phyloP scores from a whole-genome alignment of 768 basidiomycete genomes.

The Mycena galopus region DNA sequence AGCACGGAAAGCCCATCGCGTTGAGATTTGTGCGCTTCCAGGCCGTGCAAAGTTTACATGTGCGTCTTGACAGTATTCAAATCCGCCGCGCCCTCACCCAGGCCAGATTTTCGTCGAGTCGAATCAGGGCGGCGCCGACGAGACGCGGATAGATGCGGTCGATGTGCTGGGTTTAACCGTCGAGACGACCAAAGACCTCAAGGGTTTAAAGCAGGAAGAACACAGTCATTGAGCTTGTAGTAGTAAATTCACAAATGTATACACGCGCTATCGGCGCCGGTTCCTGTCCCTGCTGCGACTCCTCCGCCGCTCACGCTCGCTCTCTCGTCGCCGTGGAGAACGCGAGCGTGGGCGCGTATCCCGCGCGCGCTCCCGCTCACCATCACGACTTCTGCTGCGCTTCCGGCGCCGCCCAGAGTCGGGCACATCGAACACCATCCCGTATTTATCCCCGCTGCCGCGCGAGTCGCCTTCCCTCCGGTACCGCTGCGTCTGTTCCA shows the following conservation, averaged over 20 bases:
- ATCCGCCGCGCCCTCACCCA: background rate
- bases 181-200: slow-evolving; percentile 55
- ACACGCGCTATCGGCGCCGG: slow-evolving; percentile 30
- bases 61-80: slow-evolving; percentile 40
- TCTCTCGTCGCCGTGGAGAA: slow-evolving; percentile 8
- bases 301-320: slow-evolving; percentile 36
- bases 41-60: slow-evolving; percentile 74
- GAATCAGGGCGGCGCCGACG: slow-evolving; percentile 74
- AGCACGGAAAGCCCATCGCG: slow-evolving; percentile 60
- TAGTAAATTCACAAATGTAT: slow-evolving; percentile 32
- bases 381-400: slow-evolving; percentile 68
- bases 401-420: slow-evolving; percentile 58
- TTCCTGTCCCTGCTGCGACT: slow-evolving; percentile 47
- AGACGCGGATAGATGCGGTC: slow-evolving; percentile 75
- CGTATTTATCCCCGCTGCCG: slow-evolving; percentile 58
- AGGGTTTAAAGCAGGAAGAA: slow-evolving; percentile 47
- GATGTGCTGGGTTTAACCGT: slow-evolving; percentile 73
- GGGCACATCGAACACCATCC: slow-evolving; percentile 89
- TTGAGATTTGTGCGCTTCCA: slow-evolving; percentile 81
- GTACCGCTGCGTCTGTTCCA: slow-evolving; percentile 81
- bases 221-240: slow-evolving; percentile 27
- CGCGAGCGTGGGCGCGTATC: slow-evolving; percentile 53
- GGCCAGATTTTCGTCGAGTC: slow-evolving; percentile 75
- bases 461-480: slow-evolving; percentile 58
- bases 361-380: slow-evolving; percentile 57